These are phyloP conservation scores for Brassica nigra DNA, from an alignment of 345 rosid genomes.

Conservation along the genomic window DNA sequence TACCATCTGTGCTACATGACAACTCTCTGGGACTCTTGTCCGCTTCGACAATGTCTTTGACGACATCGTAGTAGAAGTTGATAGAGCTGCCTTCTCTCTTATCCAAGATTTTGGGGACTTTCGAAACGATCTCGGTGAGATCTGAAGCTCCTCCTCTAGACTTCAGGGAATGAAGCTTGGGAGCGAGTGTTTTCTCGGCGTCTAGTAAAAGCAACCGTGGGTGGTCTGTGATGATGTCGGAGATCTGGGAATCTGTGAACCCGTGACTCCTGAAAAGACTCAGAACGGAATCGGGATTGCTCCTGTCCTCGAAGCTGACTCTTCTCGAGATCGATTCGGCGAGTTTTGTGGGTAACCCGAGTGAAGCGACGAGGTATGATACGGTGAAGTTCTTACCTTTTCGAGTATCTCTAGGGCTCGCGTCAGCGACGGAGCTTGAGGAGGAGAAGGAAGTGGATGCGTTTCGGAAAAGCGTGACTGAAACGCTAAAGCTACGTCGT, in stretches of 20 bases:
- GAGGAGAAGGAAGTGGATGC: neutral
- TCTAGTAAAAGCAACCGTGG: conserved; percentile 25
- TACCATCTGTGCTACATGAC: neutral
- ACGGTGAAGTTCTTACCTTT: conserved; percentile 4
- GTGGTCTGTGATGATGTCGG: neutral
- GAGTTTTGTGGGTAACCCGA: conserved; percentile 20
- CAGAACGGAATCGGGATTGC: conserved; percentile 14
- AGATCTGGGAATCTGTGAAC: conserved; percentile 37
- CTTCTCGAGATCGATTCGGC: conserved; percentile 26
- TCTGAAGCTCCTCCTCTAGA: conserved; percentile 38
- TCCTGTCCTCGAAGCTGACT: neutral
- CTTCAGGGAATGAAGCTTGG: conserved; percentile 33
- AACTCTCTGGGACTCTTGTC: neutral
- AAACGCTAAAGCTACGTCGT: neutral
- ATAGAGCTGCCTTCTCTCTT: neutral
- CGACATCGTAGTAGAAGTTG: conserved; percentile 8
- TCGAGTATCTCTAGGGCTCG: neutral
- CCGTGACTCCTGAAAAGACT: conserved; percentile 15
- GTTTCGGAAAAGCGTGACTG: neutral
- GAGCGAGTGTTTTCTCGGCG: conserved; percentile 28
- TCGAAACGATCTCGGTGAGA: conserved; percentile 9
- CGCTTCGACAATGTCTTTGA: conserved; percentile 2
- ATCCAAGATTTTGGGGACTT: conserved; percentile 22
- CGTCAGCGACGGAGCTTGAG: neutral
- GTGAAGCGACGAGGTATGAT: conserved; percentile 30